Base-by-base conservation (phyloP, 2,329 filamentous ascomycete species). In the Trichoderma harzianum region DNA sequence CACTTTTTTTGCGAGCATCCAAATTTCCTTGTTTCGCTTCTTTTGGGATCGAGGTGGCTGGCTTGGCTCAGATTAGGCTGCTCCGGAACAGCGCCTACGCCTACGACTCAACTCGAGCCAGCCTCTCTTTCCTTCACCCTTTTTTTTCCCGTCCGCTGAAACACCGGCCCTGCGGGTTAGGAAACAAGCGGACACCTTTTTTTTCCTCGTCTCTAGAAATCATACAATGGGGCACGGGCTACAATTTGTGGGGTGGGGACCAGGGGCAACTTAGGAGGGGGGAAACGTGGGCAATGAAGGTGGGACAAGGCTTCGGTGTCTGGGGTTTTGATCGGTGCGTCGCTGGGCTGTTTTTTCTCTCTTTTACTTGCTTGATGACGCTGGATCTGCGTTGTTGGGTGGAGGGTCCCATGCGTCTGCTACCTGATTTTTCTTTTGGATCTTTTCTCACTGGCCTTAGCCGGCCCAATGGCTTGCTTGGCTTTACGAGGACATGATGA, bases 41-140 rank as follows among this genome's bases (percentile, higher is more conserved):
- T 65, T 73, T 72, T 32, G 61, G 57, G 30, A 61, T 69, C n/a
- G 39, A 51, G 55, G 24, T 34, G 36, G 30, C 51, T 12, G n/a
- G n/a, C n/a, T 12, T 39, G 34, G 51, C 53, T 30, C 8, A n/a
- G 62, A 30, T 55, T 24, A 61, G 63, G 69, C 70, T 73, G 74
- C 28, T 57, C 51, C 43, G 58, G 24, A 57, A 64, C 26, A 55
- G 60, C 39, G 39, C 73, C 64, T 72, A 36, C 6, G 34, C n/a
- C n/a, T n/a, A 71, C 73, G 43, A 32, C 34, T 69, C 66, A 69
- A 69, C 66, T 36, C n/a, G 21, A 57, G 64, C 51, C 51, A 67
- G 71, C 62, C 66, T 71, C 71, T 71, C 47, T 76, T 68, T 72
- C 43, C 73, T 71, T 74, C 63, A 74, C 55, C 55, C 58, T 74